These are phyloP conservation scores for Colletotrichum abscissum DNA, from an alignment of 2,329 filamentous ascomycete species.

Conservation along the genomic window DNA sequence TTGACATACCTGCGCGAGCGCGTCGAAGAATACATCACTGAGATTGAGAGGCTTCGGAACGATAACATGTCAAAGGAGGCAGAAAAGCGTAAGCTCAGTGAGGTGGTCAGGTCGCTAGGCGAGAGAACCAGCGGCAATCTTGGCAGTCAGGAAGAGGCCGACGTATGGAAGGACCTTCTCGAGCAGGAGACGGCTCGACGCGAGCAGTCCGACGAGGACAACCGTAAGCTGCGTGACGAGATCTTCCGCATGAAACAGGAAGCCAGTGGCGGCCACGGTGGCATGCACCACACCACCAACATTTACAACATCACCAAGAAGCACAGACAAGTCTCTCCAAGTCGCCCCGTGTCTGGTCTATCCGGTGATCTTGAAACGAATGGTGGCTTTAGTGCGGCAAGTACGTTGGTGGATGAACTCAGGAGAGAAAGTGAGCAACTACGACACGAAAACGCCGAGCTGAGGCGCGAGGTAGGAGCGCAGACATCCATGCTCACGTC, in stretches of 20 bases:
- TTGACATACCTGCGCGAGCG: slow-evolving; percentile 86
- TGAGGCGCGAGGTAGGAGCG: slow-evolving; percentile 91
- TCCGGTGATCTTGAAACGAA: slow-evolving; percentile 64
- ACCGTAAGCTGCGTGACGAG: slow-evolving; percentile 85
- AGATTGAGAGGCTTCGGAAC: slow-evolving; percentile 84
- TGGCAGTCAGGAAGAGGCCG: slow-evolving; percentile 72
- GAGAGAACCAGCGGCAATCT: slow-evolving; percentile 61
- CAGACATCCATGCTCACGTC: slow-evolving; percentile 98
- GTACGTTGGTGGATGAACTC: slow-evolving; percentile 81
- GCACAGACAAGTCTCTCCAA: slow-evolving; percentile 58
- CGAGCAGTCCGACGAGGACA: slow-evolving; percentile 92
- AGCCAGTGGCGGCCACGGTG: slow-evolving; percentile 49
- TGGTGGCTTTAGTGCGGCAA: slow-evolving; percentile 67
- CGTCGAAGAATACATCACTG: slow-evolving; percentile 83
- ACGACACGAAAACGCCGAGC: slow-evolving; percentile 90
- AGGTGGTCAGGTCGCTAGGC: slow-evolving; percentile 73
- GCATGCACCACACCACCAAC: slow-evolving; percentile 70
- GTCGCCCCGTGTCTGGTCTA: slow-evolving; percentile 60
- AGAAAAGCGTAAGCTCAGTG: slow-evolving; percentile 87
- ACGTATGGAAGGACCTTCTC: slow-evolving; percentile 95
- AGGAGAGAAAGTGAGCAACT: slow-evolving; percentile 78
- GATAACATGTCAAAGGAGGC: slow-evolving; percentile 84
- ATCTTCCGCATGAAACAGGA: slow-evolving; percentile 78
- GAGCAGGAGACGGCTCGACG: slow-evolving; percentile 91
- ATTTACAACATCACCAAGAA: slow-evolving; percentile 74